These are phyloP conservation scores for Botrytis squamosa DNA, from an alignment of 2,329 filamentous ascomycete species.

Conservation along the genomic window DNA sequence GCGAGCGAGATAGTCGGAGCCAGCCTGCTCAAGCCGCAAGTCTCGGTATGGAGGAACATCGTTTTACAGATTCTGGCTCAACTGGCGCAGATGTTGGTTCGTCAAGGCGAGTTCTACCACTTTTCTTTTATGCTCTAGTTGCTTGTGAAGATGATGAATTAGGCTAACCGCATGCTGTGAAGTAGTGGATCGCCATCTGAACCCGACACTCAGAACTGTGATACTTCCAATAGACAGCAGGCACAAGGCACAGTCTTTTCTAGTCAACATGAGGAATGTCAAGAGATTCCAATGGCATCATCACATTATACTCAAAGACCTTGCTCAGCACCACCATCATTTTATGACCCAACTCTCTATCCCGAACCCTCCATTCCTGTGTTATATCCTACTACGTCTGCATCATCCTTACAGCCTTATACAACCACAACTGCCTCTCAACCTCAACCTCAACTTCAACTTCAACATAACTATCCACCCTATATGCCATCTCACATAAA, in stretches of 20 bases:
- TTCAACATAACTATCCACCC: background rate
- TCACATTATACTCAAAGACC: background rate
- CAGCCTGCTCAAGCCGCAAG: background rate
- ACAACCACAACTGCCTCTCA: background rate
- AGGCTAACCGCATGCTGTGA: background rate
- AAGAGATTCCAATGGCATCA: background rate
- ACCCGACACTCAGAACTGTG: background rate
- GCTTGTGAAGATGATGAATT: background rate
- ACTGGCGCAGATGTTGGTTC: conserved; percentile 11
- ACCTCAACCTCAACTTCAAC: no score
- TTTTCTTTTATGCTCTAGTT: background rate
- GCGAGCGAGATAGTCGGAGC: background rate
- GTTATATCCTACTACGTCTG: background rate
- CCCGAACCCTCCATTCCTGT: background rate
- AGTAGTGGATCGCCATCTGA: background rate
- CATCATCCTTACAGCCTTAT: background rate
- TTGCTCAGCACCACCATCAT: background rate
- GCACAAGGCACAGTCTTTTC: background rate
- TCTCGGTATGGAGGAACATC: conserved; percentile 11
- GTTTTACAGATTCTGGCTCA: background rate
- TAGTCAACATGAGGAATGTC: background rate
- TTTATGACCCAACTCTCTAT: no score
- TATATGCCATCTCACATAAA: background rate
- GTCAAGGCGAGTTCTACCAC: background rate
- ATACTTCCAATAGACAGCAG: background rate